Percentiles rank a stretch among this genome's conserved stretches.
Evolutionary conservation across 768 basidiomycete species (phyloP).

Genomic region (Tulasnella sp.): DNA sequence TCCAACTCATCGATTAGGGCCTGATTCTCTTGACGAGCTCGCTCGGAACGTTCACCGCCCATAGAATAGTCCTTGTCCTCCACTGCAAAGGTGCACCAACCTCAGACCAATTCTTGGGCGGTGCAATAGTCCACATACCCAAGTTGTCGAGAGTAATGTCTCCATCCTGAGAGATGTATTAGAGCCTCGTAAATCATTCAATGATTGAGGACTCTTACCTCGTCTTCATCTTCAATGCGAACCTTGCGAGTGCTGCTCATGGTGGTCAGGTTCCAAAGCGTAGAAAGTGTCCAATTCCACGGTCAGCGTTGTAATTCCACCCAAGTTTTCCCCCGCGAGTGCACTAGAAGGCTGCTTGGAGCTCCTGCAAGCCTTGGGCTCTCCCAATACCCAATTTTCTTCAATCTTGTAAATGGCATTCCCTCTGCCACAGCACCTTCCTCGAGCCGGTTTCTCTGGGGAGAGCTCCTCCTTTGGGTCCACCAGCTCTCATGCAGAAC

Average conservation of each 20-base stretch:
- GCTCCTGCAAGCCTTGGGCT: constrained; percentile 8
- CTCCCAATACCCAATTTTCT: neutral
- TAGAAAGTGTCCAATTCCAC: constrained; percentile 11
- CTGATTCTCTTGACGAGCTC: constrained; percentile 51
- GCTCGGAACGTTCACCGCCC: constrained; percentile 37
- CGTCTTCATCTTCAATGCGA: constrained; percentile 27
- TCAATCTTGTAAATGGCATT: constrained; percentile 56
- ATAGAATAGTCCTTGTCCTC: constrained; percentile 30
- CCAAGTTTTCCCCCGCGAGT: neutral
- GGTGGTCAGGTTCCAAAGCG: constrained; percentile 16
- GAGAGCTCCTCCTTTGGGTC: constrained; percentile 41
- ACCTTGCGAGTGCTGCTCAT: constrained; percentile 24
- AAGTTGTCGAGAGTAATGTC: constrained; percentile 28
- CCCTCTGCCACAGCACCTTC: constrained; percentile 65
- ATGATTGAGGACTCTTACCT: constrained; percentile 11
- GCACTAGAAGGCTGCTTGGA: neutral
- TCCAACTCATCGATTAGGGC: constrained; percentile 94
- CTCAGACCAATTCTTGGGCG: neutral
- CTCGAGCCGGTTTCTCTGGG: constrained; percentile 55
- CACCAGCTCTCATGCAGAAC: constrained; percentile 25
- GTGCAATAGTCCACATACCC: neutral
- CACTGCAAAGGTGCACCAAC: constrained; percentile 25
- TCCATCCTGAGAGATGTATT: constrained; percentile 19
- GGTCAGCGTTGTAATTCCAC: constrained; percentile 19
- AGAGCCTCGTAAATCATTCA: neutral